Conservation (phyloP, 2,329 filamentous ascomycete genomes). For the Pseudogymnoascus pannorum region DNA sequence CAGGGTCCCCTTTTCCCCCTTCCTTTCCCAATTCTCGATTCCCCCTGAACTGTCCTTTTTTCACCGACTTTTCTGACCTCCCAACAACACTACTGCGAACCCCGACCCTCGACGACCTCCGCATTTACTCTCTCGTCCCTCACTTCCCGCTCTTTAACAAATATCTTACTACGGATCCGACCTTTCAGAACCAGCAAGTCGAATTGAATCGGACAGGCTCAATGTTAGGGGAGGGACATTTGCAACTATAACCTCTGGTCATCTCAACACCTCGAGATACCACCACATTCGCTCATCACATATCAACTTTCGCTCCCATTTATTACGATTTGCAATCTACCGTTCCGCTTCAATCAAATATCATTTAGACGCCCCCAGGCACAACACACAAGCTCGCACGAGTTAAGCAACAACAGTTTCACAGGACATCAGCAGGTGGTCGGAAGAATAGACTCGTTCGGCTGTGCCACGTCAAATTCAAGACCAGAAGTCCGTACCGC, state of each 20-base stretch:
- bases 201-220: neutral
- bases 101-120: neutral
- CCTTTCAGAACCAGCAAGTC: neutral
- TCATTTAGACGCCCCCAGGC: constrained; percentile 1
- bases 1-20: neutral
- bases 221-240: neutral
- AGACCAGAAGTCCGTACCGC: neutral
- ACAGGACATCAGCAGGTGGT: neutral
- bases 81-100: constrained; percentile 2
- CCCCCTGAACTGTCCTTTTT: neutral
- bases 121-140: neutral
- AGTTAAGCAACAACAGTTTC: neutral
- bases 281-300: neutral
- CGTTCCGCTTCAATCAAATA: constrained; percentile 3
- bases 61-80: constrained; percentile 3
- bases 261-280: neutral
- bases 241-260: neutral
- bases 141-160: neutral
- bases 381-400: neutral
- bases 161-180: neutral
- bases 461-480: constrained; percentile 8
- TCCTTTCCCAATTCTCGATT: neutral
- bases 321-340: constrained; percentile 4
- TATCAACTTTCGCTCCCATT: neutral
- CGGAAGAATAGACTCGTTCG: neutral